These are phyloP conservation scores for Ammopiptanthus mongolicus DNA, from an alignment of 306 rosid genomes.

Conservation along the genomic window DNA sequence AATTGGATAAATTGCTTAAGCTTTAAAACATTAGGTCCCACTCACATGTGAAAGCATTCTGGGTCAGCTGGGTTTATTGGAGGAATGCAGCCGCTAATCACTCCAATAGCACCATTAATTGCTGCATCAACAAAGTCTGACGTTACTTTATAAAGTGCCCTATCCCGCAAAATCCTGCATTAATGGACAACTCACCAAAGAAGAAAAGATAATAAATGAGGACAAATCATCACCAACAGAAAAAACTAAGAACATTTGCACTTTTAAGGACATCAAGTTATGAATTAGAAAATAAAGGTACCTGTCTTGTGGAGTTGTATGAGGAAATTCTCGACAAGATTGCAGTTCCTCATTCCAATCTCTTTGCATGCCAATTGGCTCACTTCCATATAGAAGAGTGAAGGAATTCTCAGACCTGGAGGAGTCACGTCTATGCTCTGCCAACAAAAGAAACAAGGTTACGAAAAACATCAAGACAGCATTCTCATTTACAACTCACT, in stretches of 20 bases:
- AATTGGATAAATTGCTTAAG: not conserved
- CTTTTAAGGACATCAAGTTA: conserved; percentile 7
- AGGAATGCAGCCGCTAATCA: conserved; percentile 90
- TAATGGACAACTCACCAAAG: conserved; percentile 6
- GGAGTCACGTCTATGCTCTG: conserved; percentile 89
- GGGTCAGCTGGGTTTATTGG: conserved; percentile 99
- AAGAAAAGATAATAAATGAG: conserved; percentile 7
- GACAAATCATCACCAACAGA: conserved; percentile 13
- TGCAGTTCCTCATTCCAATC: conserved; percentile 99
- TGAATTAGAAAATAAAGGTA: conserved; percentile 20
- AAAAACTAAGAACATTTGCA: not conserved
- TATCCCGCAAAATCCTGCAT: conserved; percentile 87
- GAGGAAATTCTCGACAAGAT: conserved; percentile 97
- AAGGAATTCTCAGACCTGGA: conserved; percentile 93
- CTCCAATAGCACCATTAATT: conserved; percentile 89
- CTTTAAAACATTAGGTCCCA: conserved; percentile 18
- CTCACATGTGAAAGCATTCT: conserved; percentile 99
- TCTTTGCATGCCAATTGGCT: conserved; percentile 97
- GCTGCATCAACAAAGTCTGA: conserved; percentile 98
- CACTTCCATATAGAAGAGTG: conserved; percentile 87
- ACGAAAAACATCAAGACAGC: conserved; percentile 11
- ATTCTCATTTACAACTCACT: not conserved
- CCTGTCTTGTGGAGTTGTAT: conserved; percentile 92
- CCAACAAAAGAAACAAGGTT: conserved; percentile 25
- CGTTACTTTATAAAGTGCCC: conserved; percentile 98